These are phyloP conservation scores for Candida chauliodis DNA, from an alignment of 805 yeast species.

Conservation along the genomic window DNA sequence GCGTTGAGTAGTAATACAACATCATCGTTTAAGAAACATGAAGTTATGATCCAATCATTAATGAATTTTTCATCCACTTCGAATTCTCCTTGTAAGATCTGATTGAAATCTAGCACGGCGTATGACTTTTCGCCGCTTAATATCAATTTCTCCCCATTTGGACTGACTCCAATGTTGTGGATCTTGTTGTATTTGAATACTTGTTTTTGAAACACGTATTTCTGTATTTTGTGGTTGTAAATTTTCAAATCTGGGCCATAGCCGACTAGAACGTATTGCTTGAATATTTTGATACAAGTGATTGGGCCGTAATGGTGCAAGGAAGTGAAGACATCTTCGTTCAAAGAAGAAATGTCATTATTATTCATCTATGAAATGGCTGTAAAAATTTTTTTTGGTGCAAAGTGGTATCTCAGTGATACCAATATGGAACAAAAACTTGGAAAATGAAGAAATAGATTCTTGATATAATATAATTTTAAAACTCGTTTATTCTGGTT, in stretches of 20 bases:
- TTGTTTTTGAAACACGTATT: slow-evolving; percentile 19
- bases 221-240: background rate
- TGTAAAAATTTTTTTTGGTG: slow-evolving; percentile 6
- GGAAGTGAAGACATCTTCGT: slow-evolving; percentile 15
- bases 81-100: slow-evolving; percentile 20
- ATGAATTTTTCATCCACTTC: slow-evolving; percentile 44
- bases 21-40: slow-evolving; percentile 44
- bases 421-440: no score
- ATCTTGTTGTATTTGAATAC: slow-evolving; percentile 73
- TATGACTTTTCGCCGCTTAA: slow-evolving; percentile 74
- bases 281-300: slow-evolving; percentile 52
- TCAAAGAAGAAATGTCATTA: slow-evolving; percentile 5
- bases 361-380: slow-evolving; percentile 1
- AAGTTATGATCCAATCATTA: slow-evolving; percentile 78
- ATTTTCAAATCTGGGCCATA: slow-evolving; percentile 66
- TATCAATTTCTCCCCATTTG: slow-evolving; percentile 31
- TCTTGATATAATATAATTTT: no score
- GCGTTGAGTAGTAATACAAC: slow-evolving; percentile 61
- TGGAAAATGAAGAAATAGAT: no score
- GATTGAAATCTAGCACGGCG: slow-evolving; percentile 33
- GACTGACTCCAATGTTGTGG: slow-evolving; percentile 60
- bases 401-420: no score
- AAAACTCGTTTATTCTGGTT: no score
- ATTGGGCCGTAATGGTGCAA: slow-evolving; percentile 62
- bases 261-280: slow-evolving; percentile 49